Evolutionary conservation across 169 alveolate species (phyloP), one percentile per base, ranked within the genome.

Genomic region (Cyclospora cayetanensis): DNA sequence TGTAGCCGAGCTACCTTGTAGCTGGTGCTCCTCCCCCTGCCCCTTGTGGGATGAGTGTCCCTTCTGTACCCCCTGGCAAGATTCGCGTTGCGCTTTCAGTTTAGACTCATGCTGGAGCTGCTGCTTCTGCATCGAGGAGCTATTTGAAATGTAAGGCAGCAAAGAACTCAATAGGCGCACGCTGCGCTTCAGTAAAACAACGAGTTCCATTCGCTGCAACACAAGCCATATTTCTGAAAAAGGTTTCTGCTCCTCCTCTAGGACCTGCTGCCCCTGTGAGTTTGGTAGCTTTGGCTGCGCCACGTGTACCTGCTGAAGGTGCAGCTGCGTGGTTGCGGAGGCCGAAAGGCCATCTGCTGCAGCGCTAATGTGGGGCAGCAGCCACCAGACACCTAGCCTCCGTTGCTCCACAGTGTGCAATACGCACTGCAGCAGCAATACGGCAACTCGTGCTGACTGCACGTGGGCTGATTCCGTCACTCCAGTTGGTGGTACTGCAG

Each of bases 401-500:
- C 25, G 2, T 25, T 27, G n/a, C 27, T 22, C 53, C 3, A 41
- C 86, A 11, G 25, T 15, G 60, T 42, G 86, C 66, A 76, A 50
- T 43, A 76, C n/a, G 27, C 86, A 76, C 66, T 76, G 86, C 86
- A 76, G 86, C 86, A 76, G 66, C 68, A 76, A 42, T 2, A 76
- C 86, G 42, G 42, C 86, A 42, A 76, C 31, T 2, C 86, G 86
- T 41, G 86, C 65, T 27, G 86, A 46, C 66, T 76, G 55, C 5
- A 76, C 86, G 43, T 76, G 66, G 34, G 41, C 68, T 43, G 86
- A 60, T 25, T 41, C 83, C n/a, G 55, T 9, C 7, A 4, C 76
- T 65, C 20, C 18, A 11, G 37, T 22, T 5, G 76, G 43, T n/a
- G 41, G 43, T 5, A 7, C 76, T 27, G 76, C 76, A 22, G 76